Evolutionary conservation across 345 rosid genomes (phyloP), one percentile per base, ranked within the genome.

Genomic region (Citrus maxima): DNA sequence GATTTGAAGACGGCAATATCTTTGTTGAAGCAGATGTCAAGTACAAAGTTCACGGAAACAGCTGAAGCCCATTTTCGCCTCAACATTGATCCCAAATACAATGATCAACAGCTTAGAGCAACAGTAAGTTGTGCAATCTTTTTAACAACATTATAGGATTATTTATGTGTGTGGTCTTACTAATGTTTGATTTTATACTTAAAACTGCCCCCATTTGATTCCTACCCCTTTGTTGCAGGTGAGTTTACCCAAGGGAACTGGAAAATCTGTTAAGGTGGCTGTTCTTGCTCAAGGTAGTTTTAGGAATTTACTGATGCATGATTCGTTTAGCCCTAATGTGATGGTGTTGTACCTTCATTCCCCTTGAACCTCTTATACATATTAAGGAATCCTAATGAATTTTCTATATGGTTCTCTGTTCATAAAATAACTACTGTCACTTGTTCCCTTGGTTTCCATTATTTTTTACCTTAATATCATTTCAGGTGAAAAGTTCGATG

Each of bases 61-160:
- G 88, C 83, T 35, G 99, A 96, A 92, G 97, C 95, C 67, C 99
- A 96, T 90, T 96, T 96, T 85, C 95, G 97, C 67, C 95, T 96
- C 61, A 93, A 96, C 86, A 94, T 94, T 62, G 98, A 94, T 81
- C 98, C 99, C 9, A 96, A 96, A 83, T 94, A 94, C 75, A 94
- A 94, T 62, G 99, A 96, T 82, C 99, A 96, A 84, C 98, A 96
- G 88, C 93, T 93, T 25, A 88, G 99, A 72, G 99, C 99, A 49
- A 93, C 98, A 6, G 98, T 96, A 70, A 81, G 91, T 81, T 84
- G 8, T 80, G 82, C 78, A 14, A n/a, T 54, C 60, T 3, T 21
- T 74, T 56, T 12, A 16, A 68, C 58, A n/a, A 10, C 58, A 55
- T 74, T 34, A 32, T 14, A 3, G 32, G 59, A 72, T 59, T 30